Evolutionary conservation across 371 early-diverging fungal species (phyloP).

Genomic region (Haplosporangium sp.): DNA sequence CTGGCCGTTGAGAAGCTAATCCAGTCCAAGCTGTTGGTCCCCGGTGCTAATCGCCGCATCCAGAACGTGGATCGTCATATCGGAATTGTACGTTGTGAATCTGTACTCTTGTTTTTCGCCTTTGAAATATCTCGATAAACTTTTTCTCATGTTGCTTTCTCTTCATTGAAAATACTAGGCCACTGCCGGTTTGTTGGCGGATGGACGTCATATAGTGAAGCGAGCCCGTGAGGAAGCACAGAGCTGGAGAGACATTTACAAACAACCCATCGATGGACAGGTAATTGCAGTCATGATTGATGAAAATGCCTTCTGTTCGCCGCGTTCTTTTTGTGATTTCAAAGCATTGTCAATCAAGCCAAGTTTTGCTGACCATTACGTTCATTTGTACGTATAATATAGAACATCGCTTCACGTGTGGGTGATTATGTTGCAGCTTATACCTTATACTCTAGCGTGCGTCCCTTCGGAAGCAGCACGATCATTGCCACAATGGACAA

Average conservation of each 20-base stretch:
- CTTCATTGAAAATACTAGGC: conserved; percentile 70
- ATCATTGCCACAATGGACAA: conserved; percentile 85
- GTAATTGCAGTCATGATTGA: conserved; percentile 54
- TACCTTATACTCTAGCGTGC: conserved; percentile 96
- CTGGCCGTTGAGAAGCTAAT: conserved; percentile 96
- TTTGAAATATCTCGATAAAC: background rate
- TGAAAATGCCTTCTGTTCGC: too few species aligned
- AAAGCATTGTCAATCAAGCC: too few species aligned
- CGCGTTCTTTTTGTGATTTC: too few species aligned
- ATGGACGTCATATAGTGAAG: conserved; percentile 91
- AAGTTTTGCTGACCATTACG: too few species aligned
- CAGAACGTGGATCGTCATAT: conserved; percentile 92
- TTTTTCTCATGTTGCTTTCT: background rate
- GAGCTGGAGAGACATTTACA: conserved; percentile 90
- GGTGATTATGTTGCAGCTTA: conserved; percentile 95
- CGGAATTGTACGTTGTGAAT: conserved; percentile 80
- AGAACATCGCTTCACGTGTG: conserved; percentile 93
- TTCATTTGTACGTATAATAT: too few species aligned
- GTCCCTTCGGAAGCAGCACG: conserved; percentile 94
- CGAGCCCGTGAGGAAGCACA: conserved; percentile 93
- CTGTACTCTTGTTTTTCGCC: background rate
- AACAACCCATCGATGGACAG: conserved; percentile 84
- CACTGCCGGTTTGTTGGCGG: conserved; percentile 95
- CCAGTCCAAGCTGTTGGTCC: conserved; percentile 94
- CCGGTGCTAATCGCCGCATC: conserved; percentile 93